These are phyloP conservation scores for Xylogone sp. DNA, from an alignment of 2,329 filamentous ascomycete species.

Conservation along the genomic window DNA sequence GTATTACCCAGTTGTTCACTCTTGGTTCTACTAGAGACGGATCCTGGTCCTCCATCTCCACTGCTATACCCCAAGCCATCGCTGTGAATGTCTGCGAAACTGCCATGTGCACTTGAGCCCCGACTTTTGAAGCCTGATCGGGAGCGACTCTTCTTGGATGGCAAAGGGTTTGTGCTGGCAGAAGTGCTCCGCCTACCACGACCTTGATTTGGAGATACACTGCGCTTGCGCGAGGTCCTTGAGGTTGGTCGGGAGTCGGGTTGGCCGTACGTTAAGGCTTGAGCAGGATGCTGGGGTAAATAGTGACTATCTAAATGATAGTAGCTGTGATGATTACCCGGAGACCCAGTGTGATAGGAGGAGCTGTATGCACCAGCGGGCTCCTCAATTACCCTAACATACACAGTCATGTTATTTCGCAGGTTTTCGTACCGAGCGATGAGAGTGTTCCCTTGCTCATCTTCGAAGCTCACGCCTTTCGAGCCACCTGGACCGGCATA, in stretches of 20 bases:
- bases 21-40: constrained; percentile 72
- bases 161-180: constrained; percentile 47
- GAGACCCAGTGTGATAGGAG: constrained; percentile 46
- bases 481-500: constrained; percentile 70
- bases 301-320: constrained; percentile 60
- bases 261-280: constrained; percentile 52
- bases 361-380: constrained; percentile 47
- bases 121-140: constrained; percentile 66
- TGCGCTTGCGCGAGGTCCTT: constrained; percentile 70
- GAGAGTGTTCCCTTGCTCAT: constrained; percentile 81
- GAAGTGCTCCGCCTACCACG: constrained; percentile 76
- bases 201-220: constrained; percentile 67
- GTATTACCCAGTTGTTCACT: constrained; percentile 86
- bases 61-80: constrained; percentile 79
- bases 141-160: constrained; percentile 62
- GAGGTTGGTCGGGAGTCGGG: constrained; percentile 66
- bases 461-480: constrained; percentile 91
- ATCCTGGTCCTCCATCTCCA: constrained; percentile 76
- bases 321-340: constrained; percentile 49
- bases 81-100: constrained; percentile 55
- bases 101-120: constrained; percentile 46
- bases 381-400: constrained; percentile 78
- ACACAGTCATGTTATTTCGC: constrained; percentile 84
- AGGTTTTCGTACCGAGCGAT: constrained; percentile 98
- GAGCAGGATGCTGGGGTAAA: constrained; percentile 52